Base-by-base conservation (phyloP, 768 basidiomycete genomes). In the Chiua virens region DNA sequence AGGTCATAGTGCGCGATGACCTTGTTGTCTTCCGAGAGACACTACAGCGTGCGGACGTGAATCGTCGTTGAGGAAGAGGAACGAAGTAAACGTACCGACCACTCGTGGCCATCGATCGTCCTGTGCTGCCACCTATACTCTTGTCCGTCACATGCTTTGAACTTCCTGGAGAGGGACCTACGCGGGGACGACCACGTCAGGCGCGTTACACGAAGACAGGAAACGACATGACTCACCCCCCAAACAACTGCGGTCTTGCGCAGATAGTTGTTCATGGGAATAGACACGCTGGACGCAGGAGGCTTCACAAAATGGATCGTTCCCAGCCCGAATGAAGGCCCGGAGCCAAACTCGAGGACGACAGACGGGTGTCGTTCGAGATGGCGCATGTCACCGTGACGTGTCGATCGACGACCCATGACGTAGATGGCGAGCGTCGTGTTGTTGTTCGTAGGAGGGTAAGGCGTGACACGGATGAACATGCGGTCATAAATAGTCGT, bases 401-500 rank as follows among this genome's bases (percentile, higher is more conserved):
- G 78, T 20, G 83, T 79, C 40, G 84, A 80, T 17, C 86, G 83
- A 42, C 81, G 78, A 38, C 75, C 75, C 79, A 87, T 86, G 59
- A 78, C 76, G 65, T 85, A 87, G 45, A 89, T 78, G 63, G 79
- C 79, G 8, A 70, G 43, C 8, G 83, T 76, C 0, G 71, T 70
- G 21, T 67, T 54, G 11, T 52, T 62, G 30, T 57, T 54, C 1
- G 62, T 54, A 10, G 75, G 76, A 5, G 82, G 78, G 20, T 73
- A 67, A 4, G 79, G 77, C 6, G 78, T 67, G 32, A 89, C 75
- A 51, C 82, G 85, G 45, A 86, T 76, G 72, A 86, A 89, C 55
- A 82, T 70, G 48, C 87, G 80, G 68, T 90, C 87, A 63, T 89
- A 89, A 57, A 88, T 79, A n/a, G 59, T 90, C 87, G 63, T 87